These are phyloP conservation scores for Bonia amplexicaulis DNA, from an alignment of 176 grass and related monocot genomes.

Conservation along the genomic window DNA sequence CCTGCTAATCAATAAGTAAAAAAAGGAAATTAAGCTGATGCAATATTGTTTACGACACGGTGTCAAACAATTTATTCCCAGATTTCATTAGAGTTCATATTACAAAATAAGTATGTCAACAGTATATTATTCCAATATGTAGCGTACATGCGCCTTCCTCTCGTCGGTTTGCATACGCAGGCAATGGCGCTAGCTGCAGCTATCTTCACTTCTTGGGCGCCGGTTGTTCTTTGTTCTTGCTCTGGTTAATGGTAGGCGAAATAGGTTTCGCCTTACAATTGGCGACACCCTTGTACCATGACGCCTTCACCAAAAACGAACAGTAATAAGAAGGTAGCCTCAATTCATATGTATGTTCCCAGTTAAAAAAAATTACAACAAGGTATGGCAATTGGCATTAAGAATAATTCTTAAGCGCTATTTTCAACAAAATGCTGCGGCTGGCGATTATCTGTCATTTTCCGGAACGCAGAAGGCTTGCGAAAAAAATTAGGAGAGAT, in stretches of 20 bases:
- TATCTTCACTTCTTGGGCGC: background rate
- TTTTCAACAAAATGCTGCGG: background rate
- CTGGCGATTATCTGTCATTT: background rate
- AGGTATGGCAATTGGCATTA: background rate
- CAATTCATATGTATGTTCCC: background rate
- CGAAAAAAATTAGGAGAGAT: too few species aligned
- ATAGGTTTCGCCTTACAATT: background rate
- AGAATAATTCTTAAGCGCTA: background rate
- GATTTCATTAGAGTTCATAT: background rate
- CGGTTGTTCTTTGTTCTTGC: slow-evolving; percentile 9
- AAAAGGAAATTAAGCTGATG: background rate
- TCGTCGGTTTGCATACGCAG: background rate
- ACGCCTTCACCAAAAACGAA: background rate
- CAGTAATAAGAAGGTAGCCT: background rate
- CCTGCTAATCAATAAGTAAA: background rate
- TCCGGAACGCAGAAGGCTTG: background rate
- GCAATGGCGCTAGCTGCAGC: background rate
- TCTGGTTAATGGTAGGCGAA: background rate
- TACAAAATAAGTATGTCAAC: background rate
- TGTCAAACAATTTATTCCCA: background rate
- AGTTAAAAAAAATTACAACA: background rate
- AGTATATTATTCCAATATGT: background rate
- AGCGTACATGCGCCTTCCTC: background rate
- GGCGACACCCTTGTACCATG: background rate
- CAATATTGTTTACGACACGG: background rate